phyloP scores from a whole-genome alignment of 192 early-diverging fungal species.

The Coemansia sp. region DNA sequence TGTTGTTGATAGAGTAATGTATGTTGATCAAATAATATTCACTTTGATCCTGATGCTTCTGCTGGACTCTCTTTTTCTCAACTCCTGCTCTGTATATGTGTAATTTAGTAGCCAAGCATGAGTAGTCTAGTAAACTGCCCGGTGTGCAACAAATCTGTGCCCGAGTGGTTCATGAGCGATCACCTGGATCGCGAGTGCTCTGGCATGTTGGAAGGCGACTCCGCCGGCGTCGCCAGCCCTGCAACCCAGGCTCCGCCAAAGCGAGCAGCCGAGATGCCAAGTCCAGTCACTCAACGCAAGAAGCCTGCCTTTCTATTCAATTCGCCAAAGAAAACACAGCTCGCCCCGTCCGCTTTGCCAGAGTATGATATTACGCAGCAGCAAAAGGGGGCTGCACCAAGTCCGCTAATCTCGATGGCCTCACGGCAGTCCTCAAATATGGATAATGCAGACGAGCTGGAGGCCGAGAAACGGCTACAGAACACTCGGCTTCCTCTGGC shows the following conservation, averaged over 20 bases:
- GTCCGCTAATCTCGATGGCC: background rate
- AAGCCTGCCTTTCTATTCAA: background rate
- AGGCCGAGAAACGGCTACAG: constrained; percentile 22
- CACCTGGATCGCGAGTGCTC: constrained; percentile 48
- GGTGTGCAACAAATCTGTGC: constrained; percentile 36
- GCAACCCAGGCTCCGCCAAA: constrained; percentile 1
- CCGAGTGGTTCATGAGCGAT: constrained; percentile 50
- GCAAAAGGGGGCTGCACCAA: background rate
- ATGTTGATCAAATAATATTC: background rate
- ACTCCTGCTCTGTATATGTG: background rate
- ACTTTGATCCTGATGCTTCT: background rate
- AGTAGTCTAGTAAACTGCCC: constrained; percentile 43
- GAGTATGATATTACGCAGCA: background rate
- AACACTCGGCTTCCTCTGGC: constrained; percentile 40
- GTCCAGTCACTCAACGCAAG: constrained; percentile 6
- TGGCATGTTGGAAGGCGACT: constrained; percentile 7
- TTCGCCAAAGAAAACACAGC: background rate
- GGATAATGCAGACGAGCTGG: background rate
- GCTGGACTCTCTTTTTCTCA: background rate
- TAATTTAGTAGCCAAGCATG: background rate
- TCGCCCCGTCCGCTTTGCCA: background rate
- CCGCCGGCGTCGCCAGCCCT: background rate
- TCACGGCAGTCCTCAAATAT: background rate
- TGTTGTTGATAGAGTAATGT: background rate
- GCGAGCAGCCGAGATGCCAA: constrained; percentile 4